Base-by-base conservation (phyloP, 2,329 filamentous ascomycete species). In the Sporothrix schenckii region DNA sequence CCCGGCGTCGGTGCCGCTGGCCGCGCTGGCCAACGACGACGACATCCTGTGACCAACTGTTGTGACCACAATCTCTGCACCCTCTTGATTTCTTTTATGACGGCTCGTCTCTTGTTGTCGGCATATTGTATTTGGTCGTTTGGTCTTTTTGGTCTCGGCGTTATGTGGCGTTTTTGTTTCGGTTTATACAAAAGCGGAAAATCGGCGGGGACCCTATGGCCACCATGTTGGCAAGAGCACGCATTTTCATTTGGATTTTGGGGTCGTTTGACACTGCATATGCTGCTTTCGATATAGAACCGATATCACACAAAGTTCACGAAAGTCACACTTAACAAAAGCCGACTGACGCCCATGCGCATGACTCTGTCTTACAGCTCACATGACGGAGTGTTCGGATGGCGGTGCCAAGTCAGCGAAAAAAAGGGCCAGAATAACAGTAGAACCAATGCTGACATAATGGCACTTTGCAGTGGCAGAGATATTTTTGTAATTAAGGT, bases 21-120 rank as follows among this genome's bases (percentile, higher is more conserved):
- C 70, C 1, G 54, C 60, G 13, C 24, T 68, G 13, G 68, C 56
- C 24, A 69, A 66, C n/a, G 70, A 70, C 54, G 74, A 74, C 30
- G 74, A 74, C 11, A 77, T 77, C 66, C 56, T 72, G 47, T 73
- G 66, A 72, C 39, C 10, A 21, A 11, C 50, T 53, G 30, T 52
- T n/a, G 30, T 50, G 58, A 16, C 19, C 58, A 6, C 39, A 3
- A 3, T 66, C 24, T 39, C 14, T 4, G 27, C 44, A 58, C 54
- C 53, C 54, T 61, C 34, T 41, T 67, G 39, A 19, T n/a, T 52
- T 61, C 16, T 70, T 6, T 63, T 24, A 54, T 50, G 61, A 70
- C 44, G 69, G 53, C 61, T 41, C 16, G 49, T 44, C 19, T 30
- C 19, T 34, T 54, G 50, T 39, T 56, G 47, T n/a, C 3, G 68